Percentiles rank a stretch among this genome's conserved stretches.
Conservation (phyloP, 2,329 filamentous ascomycete genomes). For the Aspergillus novofumigatus region DNA sequence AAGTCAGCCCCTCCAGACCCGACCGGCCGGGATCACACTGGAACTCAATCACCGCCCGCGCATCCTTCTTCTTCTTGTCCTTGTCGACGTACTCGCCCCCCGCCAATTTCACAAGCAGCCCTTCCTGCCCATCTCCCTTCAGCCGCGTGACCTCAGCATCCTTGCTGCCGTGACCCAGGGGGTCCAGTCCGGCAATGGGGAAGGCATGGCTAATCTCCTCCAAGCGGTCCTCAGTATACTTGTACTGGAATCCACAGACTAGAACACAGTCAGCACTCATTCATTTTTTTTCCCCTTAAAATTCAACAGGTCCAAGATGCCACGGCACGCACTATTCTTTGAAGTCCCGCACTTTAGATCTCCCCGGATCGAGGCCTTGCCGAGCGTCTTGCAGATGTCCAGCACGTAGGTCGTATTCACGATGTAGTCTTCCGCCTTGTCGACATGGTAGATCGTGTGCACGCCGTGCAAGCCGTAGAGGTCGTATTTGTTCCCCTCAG, state of each 20-base stretch:
- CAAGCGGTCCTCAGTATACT: constrained; percentile 45
- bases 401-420: constrained; percentile 36
- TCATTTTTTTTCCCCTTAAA: background rate
- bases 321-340: constrained; percentile 30
- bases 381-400: constrained; percentile 32
- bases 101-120: constrained; percentile 64
- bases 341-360: constrained; percentile 28
- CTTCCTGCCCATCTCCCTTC: constrained; percentile 63
- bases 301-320: background rate
- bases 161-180: constrained; percentile 42
- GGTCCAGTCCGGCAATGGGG: constrained; percentile 70
- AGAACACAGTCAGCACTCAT: background rate
- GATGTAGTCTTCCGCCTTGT: constrained; percentile 22
- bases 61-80: constrained; percentile 54
- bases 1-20: constrained; percentile 59
- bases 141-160: constrained; percentile 65
- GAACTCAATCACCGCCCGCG: constrained; percentile 71
- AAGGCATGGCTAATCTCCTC: constrained; percentile 56
- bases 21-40: constrained; percentile 69
- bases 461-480: constrained; percentile 36
- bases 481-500: constrained; percentile 37
- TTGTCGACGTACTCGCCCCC: constrained; percentile 52
- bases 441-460: constrained; percentile 32
- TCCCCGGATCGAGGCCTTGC: constrained; percentile 22
- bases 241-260: constrained; percentile 73